Base-by-base conservation (phyloP, 768 basidiomycete species). In the Suillus placidus region DNA sequence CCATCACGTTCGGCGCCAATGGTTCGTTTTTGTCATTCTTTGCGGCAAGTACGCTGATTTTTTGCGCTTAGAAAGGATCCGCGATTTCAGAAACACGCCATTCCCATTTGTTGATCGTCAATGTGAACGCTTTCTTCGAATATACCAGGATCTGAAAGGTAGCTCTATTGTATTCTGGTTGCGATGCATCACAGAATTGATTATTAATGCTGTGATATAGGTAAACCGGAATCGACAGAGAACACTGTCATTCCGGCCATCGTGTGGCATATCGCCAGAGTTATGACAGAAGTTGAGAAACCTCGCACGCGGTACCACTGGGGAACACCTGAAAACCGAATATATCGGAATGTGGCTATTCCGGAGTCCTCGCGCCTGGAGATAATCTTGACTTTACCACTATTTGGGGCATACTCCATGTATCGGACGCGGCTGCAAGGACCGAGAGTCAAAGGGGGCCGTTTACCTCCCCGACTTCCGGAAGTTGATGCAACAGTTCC, bases 31-130 rank as follows among this genome's bases (percentile, higher is more conserved):
- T 67, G 35, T 57, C 40, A 13, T 38, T 32, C 12, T 35, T 10
- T 42, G 8, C 32, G 49, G n/a, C 23, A 16, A 20, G 10, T 58
- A 30, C 35, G 38, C 38, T 40, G 4, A 40, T 40, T 40, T 40
- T 38, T 32, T 30, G 14, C 16, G 23, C n/a, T n/a, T n/a, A n/a
- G n/a, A n/a, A n/a, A n/a, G n/a, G n/a, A 68, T 72, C 4, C 52
- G 71, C n/a, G 67, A 71, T n/a, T 62, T 52, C 40, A 69, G 66
- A 40, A 67, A 70, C 1, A 74, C 73, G 8, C 55, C 67, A 12
- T 74, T 72, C 38, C 71, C 73, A 14, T 74, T 67, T 62, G 69
- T 60, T 12, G 71, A 72, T 47, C 37, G 62, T 7, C 71, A 74
- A 55, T 35, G 42, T 16, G 37, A 66, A 49, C 63, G 65, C 7